These are phyloP conservation scores for Elymus sibiricus DNA, from an alignment of 176 grass and related monocot species.

Conservation along the genomic window DNA sequence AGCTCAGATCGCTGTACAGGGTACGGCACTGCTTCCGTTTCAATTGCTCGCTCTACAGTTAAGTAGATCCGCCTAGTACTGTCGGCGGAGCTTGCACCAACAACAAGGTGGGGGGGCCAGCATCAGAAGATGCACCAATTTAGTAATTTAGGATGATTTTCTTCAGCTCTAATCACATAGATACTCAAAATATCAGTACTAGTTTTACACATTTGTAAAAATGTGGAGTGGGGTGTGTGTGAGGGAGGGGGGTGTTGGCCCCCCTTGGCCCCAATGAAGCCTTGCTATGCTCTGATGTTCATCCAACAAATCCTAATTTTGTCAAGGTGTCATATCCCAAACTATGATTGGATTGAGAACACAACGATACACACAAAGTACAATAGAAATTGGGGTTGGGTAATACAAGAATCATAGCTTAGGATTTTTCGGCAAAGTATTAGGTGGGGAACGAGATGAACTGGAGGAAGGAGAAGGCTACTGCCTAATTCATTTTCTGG, in stretches of 20 bases:
- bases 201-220: too few relatives aligned
- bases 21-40: constrained; percentile 27
- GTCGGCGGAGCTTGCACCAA: background rate
- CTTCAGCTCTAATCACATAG: background rate
- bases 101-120: background rate
- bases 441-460: background rate
- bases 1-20: constrained; percentile 71
- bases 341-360: background rate
- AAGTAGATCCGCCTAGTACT: background rate
- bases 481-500: background rate
- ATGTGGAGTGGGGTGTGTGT: too few relatives aligned
- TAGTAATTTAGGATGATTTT: background rate
- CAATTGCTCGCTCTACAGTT: background rate
- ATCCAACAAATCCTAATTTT: background rate
- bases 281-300: background rate
- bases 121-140: background rate
- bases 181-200: background rate
- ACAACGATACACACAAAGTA: background rate
- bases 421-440: background rate
- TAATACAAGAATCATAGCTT: background rate
- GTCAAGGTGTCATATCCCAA: background rate
- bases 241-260: background rate
- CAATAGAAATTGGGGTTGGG: background rate
- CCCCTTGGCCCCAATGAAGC: background rate
- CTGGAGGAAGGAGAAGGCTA: background rate